Evolutionary conservation across 2,329 filamentous ascomycete species (phyloP).

Genomic region (Hymenoscyphus repandus): DNA sequence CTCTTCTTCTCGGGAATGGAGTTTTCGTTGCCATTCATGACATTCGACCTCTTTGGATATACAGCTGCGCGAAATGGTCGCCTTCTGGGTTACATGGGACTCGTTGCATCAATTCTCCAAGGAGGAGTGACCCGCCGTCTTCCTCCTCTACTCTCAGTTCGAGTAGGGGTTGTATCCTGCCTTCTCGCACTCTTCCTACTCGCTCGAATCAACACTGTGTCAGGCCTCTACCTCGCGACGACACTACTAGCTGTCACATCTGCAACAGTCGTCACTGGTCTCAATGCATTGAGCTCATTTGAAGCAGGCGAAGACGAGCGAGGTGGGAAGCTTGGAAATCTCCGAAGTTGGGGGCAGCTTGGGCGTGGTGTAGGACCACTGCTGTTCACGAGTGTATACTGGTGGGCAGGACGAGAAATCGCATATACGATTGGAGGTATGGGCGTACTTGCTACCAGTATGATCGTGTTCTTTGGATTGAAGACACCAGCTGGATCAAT

Average conservation of each 20-base stretch:
- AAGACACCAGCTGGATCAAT: slow-evolving; percentile 38
- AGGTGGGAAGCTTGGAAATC: slow-evolving; percentile 78
- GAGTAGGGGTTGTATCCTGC: slow-evolving; percentile 72
- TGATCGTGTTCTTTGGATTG: slow-evolving; percentile 65
- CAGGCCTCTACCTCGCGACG: slow-evolving; percentile 73
- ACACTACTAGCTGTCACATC: slow-evolving; percentile 83
- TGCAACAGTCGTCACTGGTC: slow-evolving; percentile 87
- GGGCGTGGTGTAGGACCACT: slow-evolving; percentile 47
- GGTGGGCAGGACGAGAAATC: slow-evolving; percentile 89
- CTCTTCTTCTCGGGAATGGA: slow-evolving; percentile 98
- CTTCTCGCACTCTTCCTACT: slow-evolving; percentile 77
- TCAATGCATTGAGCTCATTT: slow-evolving; percentile 89
- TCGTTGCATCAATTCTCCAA: slow-evolving; percentile 88
- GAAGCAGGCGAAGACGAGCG: slow-evolving; percentile 77
- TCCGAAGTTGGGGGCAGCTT: slow-evolving; percentile 36
- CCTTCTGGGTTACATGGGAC: slow-evolving; percentile 83
- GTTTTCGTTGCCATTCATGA: slow-evolving; percentile 96
- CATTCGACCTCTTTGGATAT: slow-evolving; percentile 86
- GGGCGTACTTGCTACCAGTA: slow-evolving; percentile 71
- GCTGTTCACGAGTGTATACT: slow-evolving; percentile 91
- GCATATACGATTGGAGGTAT: slow-evolving; percentile 78
- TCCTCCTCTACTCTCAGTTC: slow-evolving; percentile 73
- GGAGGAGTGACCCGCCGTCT: slow-evolving; percentile 85
- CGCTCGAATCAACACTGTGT: slow-evolving; percentile 60
- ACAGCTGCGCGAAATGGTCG: slow-evolving; percentile 74